Conservation (phyloP, 768 basidiomycete species). For the Agaricus bisporus region DNA sequence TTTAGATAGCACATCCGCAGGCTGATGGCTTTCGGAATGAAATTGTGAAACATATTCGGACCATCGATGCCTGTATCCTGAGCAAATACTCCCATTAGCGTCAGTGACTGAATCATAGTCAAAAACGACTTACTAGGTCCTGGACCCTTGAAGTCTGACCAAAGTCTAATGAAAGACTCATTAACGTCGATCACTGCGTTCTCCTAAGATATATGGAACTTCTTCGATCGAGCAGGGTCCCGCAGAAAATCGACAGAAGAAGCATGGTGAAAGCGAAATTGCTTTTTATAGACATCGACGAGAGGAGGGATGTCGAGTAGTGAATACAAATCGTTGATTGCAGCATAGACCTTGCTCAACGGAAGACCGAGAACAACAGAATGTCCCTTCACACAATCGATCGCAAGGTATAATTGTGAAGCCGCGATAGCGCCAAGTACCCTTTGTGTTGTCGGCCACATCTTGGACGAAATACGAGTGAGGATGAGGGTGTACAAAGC, state of each 20-base stretch:
- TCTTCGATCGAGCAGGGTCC: background rate
- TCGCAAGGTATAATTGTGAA: background rate
- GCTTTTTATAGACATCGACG: background rate
- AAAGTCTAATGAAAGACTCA: too few relatives aligned
- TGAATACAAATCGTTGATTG: background rate
- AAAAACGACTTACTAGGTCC: too few relatives aligned
- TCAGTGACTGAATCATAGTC: too few relatives aligned
- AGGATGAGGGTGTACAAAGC: background rate
- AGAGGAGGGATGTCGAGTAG: background rate
- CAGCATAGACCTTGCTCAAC: background rate
- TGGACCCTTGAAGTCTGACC: too few relatives aligned
- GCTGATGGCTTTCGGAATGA: too few relatives aligned
- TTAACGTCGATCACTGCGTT: too few relatives aligned
- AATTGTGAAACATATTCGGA: too few relatives aligned
- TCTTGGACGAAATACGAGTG: background rate
- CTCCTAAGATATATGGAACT: slow-evolving; percentile 8
- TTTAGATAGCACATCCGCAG: too few relatives aligned
- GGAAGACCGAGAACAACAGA: background rate
- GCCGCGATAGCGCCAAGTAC: background rate
- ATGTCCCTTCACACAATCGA: background rate
- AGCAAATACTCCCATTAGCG: too few relatives aligned
- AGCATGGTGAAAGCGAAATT: slow-evolving; percentile 20
- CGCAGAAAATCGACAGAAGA: slow-evolving; percentile 23
- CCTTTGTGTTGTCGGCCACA: background rate
- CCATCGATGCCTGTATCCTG: too few relatives aligned